phyloP scores from a whole-genome alignment of 345 rosid genomes.

The Arabis hirsuta region DNA sequence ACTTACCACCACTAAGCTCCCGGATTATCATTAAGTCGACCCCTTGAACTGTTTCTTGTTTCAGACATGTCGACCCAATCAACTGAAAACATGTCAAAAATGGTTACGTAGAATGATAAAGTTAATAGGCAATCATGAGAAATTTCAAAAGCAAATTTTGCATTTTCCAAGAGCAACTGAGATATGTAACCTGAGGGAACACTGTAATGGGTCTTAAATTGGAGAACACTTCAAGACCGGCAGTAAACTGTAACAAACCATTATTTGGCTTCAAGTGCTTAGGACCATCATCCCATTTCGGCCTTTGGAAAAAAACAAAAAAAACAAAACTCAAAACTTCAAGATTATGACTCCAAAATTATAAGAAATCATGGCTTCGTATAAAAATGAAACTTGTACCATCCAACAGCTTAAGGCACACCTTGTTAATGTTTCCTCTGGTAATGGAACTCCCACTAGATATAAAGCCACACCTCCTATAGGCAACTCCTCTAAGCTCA shows the following conservation, averaged over 20 bases:
- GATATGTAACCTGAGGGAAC: slow-evolving; percentile 29
- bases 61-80: slow-evolving; percentile 22
- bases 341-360: background rate
- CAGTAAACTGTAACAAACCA: slow-evolving; percentile 25
- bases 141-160: too few species aligned
- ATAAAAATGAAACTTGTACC: background rate
- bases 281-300: slow-evolving; percentile 28
- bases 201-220: slow-evolving; percentile 33
- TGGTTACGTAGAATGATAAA: too few species aligned
- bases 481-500: slow-evolving; percentile 29
- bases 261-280: slow-evolving; percentile 30
- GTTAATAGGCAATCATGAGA: too few species aligned
- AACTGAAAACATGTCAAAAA: slow-evolving; percentile 17
- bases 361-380: background rate
- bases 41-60: slow-evolving; percentile 22
- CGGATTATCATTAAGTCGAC: slow-evolving; percentile 35
- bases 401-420: slow-evolving; percentile 42
- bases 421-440: slow-evolving; percentile 32
- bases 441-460: slow-evolving; percentile 28
- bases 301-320: background rate
- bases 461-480: slow-evolving; percentile 37
- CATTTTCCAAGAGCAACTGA: background rate
- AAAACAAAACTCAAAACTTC: background rate
- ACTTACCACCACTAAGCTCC: slow-evolving; percentile 35
- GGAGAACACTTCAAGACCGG: slow-evolving; percentile 31